Base-by-base conservation (phyloP, 768 basidiomycete genomes). In the Trametes coccinea region DNA sequence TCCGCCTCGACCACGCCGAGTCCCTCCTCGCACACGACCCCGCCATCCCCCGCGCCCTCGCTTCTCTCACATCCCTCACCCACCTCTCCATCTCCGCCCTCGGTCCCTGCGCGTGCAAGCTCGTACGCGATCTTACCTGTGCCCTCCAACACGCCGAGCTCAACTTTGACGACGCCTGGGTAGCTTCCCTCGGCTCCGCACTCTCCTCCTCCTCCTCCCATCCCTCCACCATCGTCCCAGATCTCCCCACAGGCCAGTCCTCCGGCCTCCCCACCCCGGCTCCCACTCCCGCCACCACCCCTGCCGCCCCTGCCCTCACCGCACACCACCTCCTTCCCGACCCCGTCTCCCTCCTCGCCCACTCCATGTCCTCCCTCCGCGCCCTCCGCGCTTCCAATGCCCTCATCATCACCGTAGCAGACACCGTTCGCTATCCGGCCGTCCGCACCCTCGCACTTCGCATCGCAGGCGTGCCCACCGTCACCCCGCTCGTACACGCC, bases 401-500 rank as follows among this genome's bases (percentile, higher is more conserved):
- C 2, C 49, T 53, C 30, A 44, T 62, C 45, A 49, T 48, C 34
- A 58, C 56, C 34, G 61, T 62, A 43, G 61, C 56, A 5, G 61
- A 62, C 45, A 49, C 45, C 6, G 44, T 62, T 44, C 56, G 61
- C 27, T 62, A 58, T n/a, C 56, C 61, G 17, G 44, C 52, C 46
- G 51, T 62, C 29, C 61, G 61, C 50, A 37, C 43, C 14, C 61
- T 62, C 51, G 22, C 50, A 11, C 56, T 62, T 11, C 43, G 61
- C 2, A 49, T 62, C 45, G 61, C 50, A 4, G 56, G 61, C 56
- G 56, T 58, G 51, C 61, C 61, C 13, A 58, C 55, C 30, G 52
- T 62, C 3, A 58, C 56, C 14, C 56, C 61, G 30, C 61, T 62
- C 61, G 61, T 62, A 30, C 61, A 62, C 46, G 56, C 61, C 9